phyloP scores from a whole-genome alignment of 768 basidiomycete genomes.

The Myochromella boudieri region DNA sequence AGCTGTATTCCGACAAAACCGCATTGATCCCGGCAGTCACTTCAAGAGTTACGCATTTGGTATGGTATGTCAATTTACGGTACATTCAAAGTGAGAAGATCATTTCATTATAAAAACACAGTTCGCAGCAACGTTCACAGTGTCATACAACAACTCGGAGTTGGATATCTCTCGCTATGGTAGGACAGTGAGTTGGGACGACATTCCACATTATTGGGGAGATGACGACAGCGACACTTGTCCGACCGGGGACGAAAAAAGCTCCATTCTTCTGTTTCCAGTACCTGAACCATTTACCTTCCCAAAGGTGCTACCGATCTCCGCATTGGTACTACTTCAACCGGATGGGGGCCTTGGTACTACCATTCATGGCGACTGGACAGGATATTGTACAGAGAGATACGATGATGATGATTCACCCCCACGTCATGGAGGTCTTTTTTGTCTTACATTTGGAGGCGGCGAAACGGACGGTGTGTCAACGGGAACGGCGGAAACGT shows the following conservation, averaged over 20 bases:
- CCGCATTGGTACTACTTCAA: not conserved
- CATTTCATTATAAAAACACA: not conserved
- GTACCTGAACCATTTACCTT: not conserved
- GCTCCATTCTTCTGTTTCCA: not conserved
- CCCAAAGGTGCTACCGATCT: not conserved
- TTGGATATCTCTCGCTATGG: not conserved
- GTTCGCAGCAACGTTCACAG: not conserved
- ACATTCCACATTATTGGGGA: not conserved
- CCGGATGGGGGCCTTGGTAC: too few relatives aligned
- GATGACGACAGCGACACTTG: not conserved
- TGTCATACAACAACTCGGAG: not conserved
- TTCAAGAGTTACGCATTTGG: conserved; percentile 9
- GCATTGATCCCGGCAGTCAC: not conserved
- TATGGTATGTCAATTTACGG: conserved; percentile 1
- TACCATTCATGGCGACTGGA: conserved; percentile 1
- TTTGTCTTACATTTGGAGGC: too few relatives aligned
- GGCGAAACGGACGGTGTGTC: too few relatives aligned
- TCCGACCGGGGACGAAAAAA: not conserved
- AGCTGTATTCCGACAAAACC: conserved; percentile 10
- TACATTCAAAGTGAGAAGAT: too few relatives aligned
- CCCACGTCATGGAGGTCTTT: too few relatives aligned
- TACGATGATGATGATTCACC: too few relatives aligned
- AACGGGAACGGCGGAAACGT: too few relatives aligned
- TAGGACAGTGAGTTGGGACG: not conserved
- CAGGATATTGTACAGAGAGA: conserved; percentile 2